A percentile compares a stretch with the other conserved stretches of the same genome.
Conservation (phyloP, 2,329 filamentous ascomycete genomes). For the Fusarium lyarnte region DNA sequence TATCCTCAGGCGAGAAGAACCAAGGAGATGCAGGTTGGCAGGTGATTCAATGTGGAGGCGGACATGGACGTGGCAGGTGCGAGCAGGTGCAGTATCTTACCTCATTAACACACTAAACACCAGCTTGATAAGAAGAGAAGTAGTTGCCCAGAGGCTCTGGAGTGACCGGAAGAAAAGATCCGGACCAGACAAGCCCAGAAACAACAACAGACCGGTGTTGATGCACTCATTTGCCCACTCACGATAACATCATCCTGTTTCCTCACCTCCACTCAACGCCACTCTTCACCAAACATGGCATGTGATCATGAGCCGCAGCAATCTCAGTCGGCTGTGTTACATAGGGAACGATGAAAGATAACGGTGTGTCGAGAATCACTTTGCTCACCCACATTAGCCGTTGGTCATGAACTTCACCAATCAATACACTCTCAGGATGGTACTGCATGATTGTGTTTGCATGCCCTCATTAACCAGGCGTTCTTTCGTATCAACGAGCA, state of each 20-base stretch:
- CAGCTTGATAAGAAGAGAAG: background rate
- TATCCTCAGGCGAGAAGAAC: constrained; percentile 35
- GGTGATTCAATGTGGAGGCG: constrained; percentile 28
- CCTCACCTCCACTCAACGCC: background rate
- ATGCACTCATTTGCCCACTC: constrained; percentile 6
- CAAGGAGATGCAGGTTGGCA: constrained; percentile 14
- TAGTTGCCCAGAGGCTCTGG: background rate
- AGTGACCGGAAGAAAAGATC: constrained; percentile 17
- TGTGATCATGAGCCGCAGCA: constrained; percentile 7
- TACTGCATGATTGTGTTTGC: constrained; percentile 26
- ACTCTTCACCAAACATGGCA: constrained; percentile 1
- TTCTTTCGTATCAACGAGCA: constrained; percentile 27
- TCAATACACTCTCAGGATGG: constrained; percentile 18
- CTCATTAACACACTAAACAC: background rate
- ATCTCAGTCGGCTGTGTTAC: constrained; percentile 10
- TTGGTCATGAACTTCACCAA: constrained; percentile 16
- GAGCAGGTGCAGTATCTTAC: constrained; percentile 25
- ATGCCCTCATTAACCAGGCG: constrained; percentile 26
- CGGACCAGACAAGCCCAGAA: background rate
- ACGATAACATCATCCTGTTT: constrained; percentile 11
- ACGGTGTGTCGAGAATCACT: constrained; percentile 13
- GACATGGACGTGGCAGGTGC: constrained; percentile 37
- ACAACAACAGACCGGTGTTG: constrained; percentile 8
- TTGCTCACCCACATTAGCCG: constrained; percentile 3
- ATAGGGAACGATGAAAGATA: constrained; percentile 7